Evolutionary conservation across 305 asterid genomes (phyloP).

Genomic region (Fraxinus ornus): DNA sequence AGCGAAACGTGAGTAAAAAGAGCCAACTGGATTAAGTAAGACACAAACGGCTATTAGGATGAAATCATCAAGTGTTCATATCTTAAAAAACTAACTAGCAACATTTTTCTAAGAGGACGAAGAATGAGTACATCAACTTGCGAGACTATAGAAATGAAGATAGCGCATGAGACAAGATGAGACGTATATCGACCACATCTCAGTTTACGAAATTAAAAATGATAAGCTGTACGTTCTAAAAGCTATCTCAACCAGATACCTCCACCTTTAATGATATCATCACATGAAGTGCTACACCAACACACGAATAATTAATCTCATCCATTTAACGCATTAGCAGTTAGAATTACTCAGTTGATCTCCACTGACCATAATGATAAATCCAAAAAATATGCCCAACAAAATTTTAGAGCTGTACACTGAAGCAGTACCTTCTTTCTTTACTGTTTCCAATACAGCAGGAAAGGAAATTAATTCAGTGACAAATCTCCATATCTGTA

Average conservation of each 20-base stretch:
- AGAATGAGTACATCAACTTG: constrained; percentile 9
- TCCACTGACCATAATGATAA: constrained; percentile 3
- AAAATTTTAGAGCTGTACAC: constrained; percentile 11
- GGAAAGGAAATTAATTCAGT: constrained; percentile 1
- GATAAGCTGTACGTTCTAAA: constrained; percentile 3
- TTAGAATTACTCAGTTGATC: not conserved
- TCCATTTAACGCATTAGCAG: not conserved
- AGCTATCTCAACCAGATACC: not conserved
- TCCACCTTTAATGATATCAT: not conserved
- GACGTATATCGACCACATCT: not conserved
- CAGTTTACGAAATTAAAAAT: constrained; percentile 4
- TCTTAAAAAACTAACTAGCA: constrained; percentile 6
- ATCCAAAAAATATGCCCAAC: constrained; percentile 15
- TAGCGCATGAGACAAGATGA: not conserved
- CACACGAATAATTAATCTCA: constrained; percentile 9
- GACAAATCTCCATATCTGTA: not conserved
- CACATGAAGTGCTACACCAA: constrained; percentile 7
- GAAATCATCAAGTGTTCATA: constrained; percentile 8
- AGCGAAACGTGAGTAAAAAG: not conserved
- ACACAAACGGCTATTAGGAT: constrained; percentile 10
- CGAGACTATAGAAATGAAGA: constrained; percentile 8
- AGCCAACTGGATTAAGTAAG: constrained; percentile 1
- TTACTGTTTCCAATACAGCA: not conserved
- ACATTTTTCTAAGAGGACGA: not conserved
- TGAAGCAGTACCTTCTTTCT: constrained; percentile 5